phyloP scores from a whole-genome alignment of 2,329 filamentous ascomycete genomes.

The Aspergillus sp. region DNA sequence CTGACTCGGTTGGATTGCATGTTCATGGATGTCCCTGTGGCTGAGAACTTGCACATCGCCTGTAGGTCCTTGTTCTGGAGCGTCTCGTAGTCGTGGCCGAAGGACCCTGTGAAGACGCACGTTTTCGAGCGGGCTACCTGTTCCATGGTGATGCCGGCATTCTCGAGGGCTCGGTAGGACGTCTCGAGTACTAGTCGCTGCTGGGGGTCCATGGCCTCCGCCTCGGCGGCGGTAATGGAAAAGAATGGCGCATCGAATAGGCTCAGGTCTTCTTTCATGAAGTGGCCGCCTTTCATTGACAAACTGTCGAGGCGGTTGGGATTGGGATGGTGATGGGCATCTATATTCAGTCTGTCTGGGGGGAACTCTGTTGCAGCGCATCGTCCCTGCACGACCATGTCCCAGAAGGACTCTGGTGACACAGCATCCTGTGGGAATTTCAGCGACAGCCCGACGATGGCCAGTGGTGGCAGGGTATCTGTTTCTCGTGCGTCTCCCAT shows the following conservation, averaged over 20 bases:
- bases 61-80: constrained; percentile 2
- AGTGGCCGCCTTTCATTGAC: neutral
- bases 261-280: neutral
- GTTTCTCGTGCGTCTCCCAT: neutral
- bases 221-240: constrained; percentile 12
- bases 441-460: constrained; percentile 1
- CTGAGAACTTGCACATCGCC: constrained; percentile 7
- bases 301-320: neutral
- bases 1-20: constrained; percentile 15
- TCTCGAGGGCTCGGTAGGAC: constrained; percentile 11
- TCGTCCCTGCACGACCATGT: neutral
- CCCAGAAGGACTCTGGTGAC: neutral
- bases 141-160: constrained; percentile 2
- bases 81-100: constrained; percentile 8
- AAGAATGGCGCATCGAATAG: constrained; percentile 15
- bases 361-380: constrained; percentile 1
- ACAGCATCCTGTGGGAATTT: neutral
- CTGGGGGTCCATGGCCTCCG: constrained; percentile 15
- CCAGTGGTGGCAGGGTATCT: neutral
- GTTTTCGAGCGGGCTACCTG: neutral
- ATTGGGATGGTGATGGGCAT: constrained; percentile 1
- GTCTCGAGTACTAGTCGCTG: constrained; percentile 11
- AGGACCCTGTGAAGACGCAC: constrained; percentile 1
- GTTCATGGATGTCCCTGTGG: neutral
- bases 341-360: neutral